Evolutionary conservation across 2,329 filamentous ascomycete species (phyloP).

Genomic region (Arthrobotrys sinensis): DNA sequence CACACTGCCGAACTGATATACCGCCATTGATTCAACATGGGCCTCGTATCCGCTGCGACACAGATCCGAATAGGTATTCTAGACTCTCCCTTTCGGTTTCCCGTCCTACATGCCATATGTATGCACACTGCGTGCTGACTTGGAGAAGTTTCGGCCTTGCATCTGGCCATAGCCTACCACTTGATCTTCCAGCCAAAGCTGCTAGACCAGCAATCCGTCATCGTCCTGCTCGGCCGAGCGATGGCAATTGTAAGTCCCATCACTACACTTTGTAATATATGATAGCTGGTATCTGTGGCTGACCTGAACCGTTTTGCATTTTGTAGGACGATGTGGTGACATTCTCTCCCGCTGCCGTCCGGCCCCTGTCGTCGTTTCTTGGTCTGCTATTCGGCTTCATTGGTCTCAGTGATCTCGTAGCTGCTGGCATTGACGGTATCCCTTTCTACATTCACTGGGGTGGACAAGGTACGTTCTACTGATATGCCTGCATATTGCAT

Average conservation of each 20-base stretch:
- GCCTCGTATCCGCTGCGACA: slow-evolving; percentile 45
- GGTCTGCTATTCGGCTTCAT: slow-evolving; percentile 50
- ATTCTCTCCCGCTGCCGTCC: slow-evolving; percentile 43
- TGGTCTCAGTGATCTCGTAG: slow-evolving; percentile 38
- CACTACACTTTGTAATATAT: neutral
- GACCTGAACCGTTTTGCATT: neutral
- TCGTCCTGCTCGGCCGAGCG: slow-evolving; percentile 49
- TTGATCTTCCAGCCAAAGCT: slow-evolving; percentile 56
- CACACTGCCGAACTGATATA: neutral
- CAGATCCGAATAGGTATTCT: slow-evolving; percentile 44
- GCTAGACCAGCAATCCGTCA: slow-evolving; percentile 44
- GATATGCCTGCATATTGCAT: too few relatives aligned
- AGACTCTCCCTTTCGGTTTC: neutral
- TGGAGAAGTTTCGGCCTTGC: slow-evolving; percentile 52
- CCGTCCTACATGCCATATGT: neutral
- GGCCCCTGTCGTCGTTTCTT: slow-evolving; percentile 52
- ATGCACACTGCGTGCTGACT: slow-evolving; percentile 17
- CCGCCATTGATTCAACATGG: slow-evolving; percentile 42
- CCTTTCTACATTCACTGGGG: slow-evolving; percentile 58
- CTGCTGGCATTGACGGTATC: slow-evolving; percentile 48
- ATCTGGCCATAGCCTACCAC: slow-evolving; percentile 52
- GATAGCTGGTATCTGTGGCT: neutral
- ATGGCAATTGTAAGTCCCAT: slow-evolving; percentile 50
- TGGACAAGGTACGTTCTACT: slow-evolving; percentile 35
- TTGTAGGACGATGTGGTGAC: slow-evolving; percentile 34